Evolutionary conservation across 257 asterid species (phyloP).

Genomic region (Solanum neorickii): DNA sequence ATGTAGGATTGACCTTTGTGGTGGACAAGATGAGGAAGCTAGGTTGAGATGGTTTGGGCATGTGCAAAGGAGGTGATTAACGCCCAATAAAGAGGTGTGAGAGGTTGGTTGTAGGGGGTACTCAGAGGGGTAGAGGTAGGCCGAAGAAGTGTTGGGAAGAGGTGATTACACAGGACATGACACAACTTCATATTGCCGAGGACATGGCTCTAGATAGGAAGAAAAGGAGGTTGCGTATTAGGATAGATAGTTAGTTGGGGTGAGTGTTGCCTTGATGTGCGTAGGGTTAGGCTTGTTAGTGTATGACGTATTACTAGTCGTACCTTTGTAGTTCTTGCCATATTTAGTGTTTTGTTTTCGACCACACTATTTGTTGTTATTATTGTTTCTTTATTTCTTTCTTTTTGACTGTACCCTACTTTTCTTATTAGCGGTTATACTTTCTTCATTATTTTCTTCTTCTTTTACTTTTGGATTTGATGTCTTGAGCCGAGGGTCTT

Average conservation of each 20-base stretch:
- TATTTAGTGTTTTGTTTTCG: not conserved
- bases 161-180: not conserved
- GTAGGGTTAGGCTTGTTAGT: not conserved
- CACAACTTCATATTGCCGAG: not conserved
- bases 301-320: not conserved
- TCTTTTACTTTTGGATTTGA: not conserved
- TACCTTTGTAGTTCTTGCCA: not conserved
- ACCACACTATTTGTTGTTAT: not conserved
- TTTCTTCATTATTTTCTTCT: not conserved
- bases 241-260: not conserved
- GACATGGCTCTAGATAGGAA: not conserved
- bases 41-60: not conserved
- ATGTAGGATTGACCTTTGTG: not conserved
- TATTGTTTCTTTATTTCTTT: not conserved
- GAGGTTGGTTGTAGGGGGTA: not conserved
- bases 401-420: not conserved
- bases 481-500: not conserved
- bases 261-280: not conserved
- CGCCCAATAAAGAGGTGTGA: not conserved
- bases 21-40: not conserved
- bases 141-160: not conserved
- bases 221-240: not conserved
- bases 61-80: not conserved
- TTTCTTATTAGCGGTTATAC: not conserved
- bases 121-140: not conserved